Base-by-base conservation (phyloP, 257 asterid species). In the Fraxinus anomala region DNA sequence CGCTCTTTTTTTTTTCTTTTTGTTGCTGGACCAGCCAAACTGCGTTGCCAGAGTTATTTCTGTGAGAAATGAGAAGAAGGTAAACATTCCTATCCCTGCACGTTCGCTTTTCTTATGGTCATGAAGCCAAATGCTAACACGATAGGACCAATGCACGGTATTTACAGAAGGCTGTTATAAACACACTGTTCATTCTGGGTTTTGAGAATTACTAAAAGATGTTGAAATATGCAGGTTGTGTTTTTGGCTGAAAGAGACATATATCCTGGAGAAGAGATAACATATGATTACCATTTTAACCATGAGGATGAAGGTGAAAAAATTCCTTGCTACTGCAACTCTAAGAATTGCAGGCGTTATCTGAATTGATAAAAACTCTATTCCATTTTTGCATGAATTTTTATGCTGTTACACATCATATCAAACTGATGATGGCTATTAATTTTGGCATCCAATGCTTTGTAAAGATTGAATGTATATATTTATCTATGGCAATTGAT, bases 261-360 rank as follows among this genome's bases (percentile, higher is more conserved):
- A 77, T 88, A 86, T 80, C 96, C 96, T 28, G 96, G 96, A 67
- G 96, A 90, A 88, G 96, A 90, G 88, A 85, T 89, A 44, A 89
- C 91, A 0, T 90, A 90, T 69, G 96, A 90, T 77, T 88, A 90
- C 85, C 91, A 87, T 79, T 90, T 90, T 78, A 90, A 89, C 86
- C 89, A 89, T 71, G 96, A 90, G 76, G 93, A 87, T 68, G 96
- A 87, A 66, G 91, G 91, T 56, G 83, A 86, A 65, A 88, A 86
- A 76, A 83, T 90, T 70, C 87, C 86, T 6, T 88, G 95, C 83
- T 85, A 80, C 72, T 90, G 95, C 72, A 86, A 86, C 31, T 86
- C 91, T 11, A 82, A 80, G 78, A 90, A 86, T 69, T 90, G 91
- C 82, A 85, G 92, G 84, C 90, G 74, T 63, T 90, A 80, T 76